Evolutionary conservation across 2,329 filamentous ascomycete genomes (phyloP), one percentile per base, ranked within the genome.

Genomic region (Fusarium oxysporum): DNA sequence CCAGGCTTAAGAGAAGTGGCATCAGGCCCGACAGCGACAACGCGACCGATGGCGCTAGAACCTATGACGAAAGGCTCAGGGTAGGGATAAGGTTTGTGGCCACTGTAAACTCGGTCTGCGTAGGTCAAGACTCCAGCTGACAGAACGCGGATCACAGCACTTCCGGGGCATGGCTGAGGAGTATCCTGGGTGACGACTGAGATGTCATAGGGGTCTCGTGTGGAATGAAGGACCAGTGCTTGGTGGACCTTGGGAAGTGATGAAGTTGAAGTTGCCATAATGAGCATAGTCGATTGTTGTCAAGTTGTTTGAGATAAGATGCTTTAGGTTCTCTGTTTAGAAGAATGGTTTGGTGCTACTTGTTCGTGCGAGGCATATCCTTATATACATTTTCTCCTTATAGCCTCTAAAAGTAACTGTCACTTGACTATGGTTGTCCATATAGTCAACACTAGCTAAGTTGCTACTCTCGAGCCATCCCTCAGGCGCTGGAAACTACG

Each of bases 1-100:
- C 43, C 50, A 16, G 32, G 37, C 4, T 38, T 23, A 2, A 66
- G 43, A 19, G 30, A 35, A 5, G 60, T 40, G 3, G 63, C 38
- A n/a, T 66, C 63, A 5, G 28, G 32, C 2, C 63, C 60, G 1
- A 35, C 37, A 3, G 50, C 37, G 9, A 37, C 25, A 17, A 66
- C 32, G 2, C 35, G 41, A 6, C 37, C 60, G 9, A 66, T 44
- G 3, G 60, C 50, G 6, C 41, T 30, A 8, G 59, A 66, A 1
- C 63, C 63, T 11, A 62, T 55, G 8, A 66, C 33, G 21, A 66
- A 64, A 12, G 60, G 60, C 23, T 47, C 51, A 3, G 60, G 53
- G 19, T 62, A 62, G 1, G 53, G 53, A 21, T 62, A 62, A 25
- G 17, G 53, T 16, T 62, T 62, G 1, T 13, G 33, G 0, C 60